phyloP scores from a whole-genome alignment of 2,329 filamentous ascomycete genomes.

The Cordyceps tenuipes region DNA sequence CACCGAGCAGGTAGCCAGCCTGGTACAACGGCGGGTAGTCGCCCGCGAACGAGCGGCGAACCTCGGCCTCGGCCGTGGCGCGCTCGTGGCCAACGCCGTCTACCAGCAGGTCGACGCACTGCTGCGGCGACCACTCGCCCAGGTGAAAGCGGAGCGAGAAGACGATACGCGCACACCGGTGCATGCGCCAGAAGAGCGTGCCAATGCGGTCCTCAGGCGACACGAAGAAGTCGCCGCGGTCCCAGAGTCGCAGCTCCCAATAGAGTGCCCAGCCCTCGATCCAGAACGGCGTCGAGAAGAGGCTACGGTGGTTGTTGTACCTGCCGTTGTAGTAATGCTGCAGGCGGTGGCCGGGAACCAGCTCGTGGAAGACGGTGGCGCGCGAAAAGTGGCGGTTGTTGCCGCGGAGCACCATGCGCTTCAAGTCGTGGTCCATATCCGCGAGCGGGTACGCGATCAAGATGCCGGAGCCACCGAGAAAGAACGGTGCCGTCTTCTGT shows the following conservation, averaged over 20 bases:
- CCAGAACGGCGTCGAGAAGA: conserved; percentile 51
- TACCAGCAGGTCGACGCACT: conserved; percentile 50
- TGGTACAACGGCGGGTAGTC: conserved; percentile 52
- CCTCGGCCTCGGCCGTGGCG: conserved; percentile 51
- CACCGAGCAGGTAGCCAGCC: conserved; percentile 51
- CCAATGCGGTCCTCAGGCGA: conserved; percentile 45
- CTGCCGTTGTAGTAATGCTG: conserved; percentile 42
- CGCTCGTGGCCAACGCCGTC: conserved; percentile 50
- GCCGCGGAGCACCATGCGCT: conserved; percentile 51
- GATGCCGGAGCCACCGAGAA: conserved; percentile 46
- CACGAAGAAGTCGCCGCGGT: conserved; percentile 41
- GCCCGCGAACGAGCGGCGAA: conserved; percentile 46
- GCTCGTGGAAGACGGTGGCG: conserved; percentile 53
- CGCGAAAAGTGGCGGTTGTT: conserved; percentile 50
- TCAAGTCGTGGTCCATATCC: conserved; percentile 43
- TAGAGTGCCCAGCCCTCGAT: conserved; percentile 55
- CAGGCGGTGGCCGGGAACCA: conserved; percentile 50
- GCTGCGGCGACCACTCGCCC: conserved; percentile 41
- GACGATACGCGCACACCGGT: conserved; percentile 50
- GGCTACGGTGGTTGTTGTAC: conserved; percentile 37
- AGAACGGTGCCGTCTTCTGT: conserved; percentile 51
- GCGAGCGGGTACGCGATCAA: conserved; percentile 48
- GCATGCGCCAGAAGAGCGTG: conserved; percentile 55
- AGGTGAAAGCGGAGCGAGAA: conserved; percentile 53
- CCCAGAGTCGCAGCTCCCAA: conserved; percentile 53